Evolutionary conservation across 768 basidiomycete species (phyloP).

Genomic region (Lactifluus subvellereus): DNA sequence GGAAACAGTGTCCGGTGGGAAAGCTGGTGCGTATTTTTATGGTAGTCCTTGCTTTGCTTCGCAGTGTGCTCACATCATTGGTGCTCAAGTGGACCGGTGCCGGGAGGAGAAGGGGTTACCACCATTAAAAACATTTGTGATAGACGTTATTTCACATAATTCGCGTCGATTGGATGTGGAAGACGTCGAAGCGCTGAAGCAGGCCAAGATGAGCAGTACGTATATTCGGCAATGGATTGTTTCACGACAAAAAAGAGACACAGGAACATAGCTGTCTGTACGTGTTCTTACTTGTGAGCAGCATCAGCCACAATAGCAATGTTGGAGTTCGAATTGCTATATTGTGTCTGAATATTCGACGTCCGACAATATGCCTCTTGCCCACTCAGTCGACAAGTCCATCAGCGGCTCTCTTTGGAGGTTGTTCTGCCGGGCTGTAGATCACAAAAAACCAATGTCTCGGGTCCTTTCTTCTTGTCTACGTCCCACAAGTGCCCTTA

Average conservation of each 20-base stretch:
- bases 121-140: constrained; percentile 62
- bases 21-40: constrained; percentile 49
- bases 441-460: too few relatives aligned
- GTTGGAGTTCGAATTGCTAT: too few relatives aligned
- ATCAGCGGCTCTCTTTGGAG: too few relatives aligned
- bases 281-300: not conserved
- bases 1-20: constrained; percentile 77
- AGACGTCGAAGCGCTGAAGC: constrained; percentile 64
- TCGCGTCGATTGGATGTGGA: constrained; percentile 52
- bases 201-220: constrained; percentile 91
- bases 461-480: too few relatives aligned
- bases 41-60: not conserved
- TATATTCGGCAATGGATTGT: constrained; percentile 87
- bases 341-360: too few relatives aligned
- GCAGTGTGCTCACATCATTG: not conserved
- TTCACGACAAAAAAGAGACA: constrained; percentile 4
- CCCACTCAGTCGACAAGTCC: too few relatives aligned
- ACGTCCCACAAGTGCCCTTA: too few relatives aligned
- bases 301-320: too few relatives aligned
- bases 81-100: constrained; percentile 53
- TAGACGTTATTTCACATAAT: constrained; percentile 82
- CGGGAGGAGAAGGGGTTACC: constrained; percentile 53
- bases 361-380: too few relatives aligned
- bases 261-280: not conserved
- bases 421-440: too few relatives aligned